Evolutionary conservation across 768 basidiomycete genomes (phyloP).

Genomic region (Kwoniella dendrophila): DNA sequence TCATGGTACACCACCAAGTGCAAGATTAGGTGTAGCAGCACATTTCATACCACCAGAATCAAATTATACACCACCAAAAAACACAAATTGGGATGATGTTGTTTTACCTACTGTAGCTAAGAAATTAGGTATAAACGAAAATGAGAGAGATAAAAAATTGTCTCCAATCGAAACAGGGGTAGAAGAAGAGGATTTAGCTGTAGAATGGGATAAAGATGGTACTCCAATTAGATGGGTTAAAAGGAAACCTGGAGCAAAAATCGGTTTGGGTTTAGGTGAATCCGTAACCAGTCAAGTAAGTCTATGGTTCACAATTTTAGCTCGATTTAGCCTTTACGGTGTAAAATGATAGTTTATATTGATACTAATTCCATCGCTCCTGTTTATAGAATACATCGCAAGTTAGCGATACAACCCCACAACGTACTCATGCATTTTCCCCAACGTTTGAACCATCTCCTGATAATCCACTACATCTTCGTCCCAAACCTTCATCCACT

Average conservation of each 20-base stretch:
- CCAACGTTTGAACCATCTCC: conserved; percentile 44
- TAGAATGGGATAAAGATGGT: conserved; percentile 51
- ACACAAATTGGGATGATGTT: conserved; percentile 48
- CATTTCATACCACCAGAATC: conserved; percentile 47
- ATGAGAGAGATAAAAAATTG: conserved; percentile 25
- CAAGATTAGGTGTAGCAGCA: conserved; percentile 46
- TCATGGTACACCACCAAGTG: conserved; percentile 11
- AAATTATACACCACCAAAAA: conserved; percentile 48
- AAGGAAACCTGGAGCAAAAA: conserved; percentile 5
- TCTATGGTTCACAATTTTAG: background rate
- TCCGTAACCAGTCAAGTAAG: conserved; percentile 9
- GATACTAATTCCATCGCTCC: background rate
- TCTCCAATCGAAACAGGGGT: background rate
- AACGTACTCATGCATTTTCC: conserved; percentile 32
- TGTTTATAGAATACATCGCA: background rate
- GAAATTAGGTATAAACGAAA: conserved; percentile 34
- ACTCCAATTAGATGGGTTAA: conserved; percentile 48
- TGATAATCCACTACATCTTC: conserved; percentile 35
- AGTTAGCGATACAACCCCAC: conserved; percentile 7
- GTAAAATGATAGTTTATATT: background rate
- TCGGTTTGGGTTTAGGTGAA: conserved; percentile 7
- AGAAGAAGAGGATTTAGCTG: conserved; percentile 43
- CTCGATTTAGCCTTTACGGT: background rate
- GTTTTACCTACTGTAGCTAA: conserved; percentile 48
- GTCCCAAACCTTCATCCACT: conserved; percentile 11